A percentile compares a stretch with the other conserved stretches of the same genome.
phyloP scores from a whole-genome alignment of 306 rosid genomes.

The Lathyrus sativus region DNA sequence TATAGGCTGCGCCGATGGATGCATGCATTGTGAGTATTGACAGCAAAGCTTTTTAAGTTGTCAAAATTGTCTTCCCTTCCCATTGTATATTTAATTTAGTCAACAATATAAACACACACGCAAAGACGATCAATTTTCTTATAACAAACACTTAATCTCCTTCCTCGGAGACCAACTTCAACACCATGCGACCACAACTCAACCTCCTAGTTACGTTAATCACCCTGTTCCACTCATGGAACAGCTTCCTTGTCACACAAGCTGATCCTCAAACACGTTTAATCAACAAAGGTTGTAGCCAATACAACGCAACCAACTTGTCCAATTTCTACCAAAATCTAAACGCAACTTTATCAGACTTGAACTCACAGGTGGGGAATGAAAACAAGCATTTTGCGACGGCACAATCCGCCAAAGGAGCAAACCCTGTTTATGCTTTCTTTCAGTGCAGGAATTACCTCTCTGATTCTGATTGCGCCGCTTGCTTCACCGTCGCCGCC shows the following conservation, averaged over 20 bases:
- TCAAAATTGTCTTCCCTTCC: too few species aligned
- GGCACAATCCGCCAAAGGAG: constrained; percentile 41
- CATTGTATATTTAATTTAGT: too few species aligned
- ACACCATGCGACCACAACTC: constrained; percentile 16
- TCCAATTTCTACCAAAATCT: constrained; percentile 51
- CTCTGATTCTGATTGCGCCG: constrained; percentile 50
- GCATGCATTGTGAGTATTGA: too few species aligned
- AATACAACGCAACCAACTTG: constrained; percentile 55
- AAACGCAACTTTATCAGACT: constrained; percentile 49
- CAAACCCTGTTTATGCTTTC: constrained; percentile 54
- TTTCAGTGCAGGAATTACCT: constrained; percentile 68
- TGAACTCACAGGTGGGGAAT: constrained; percentile 37
- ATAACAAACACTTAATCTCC: not conserved
- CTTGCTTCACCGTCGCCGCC: constrained; percentile 52
- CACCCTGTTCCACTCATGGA: constrained; percentile 18
- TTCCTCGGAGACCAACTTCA: not conserved
- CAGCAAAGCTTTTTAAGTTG: too few species aligned
- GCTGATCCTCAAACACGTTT: constrained; percentile 55
- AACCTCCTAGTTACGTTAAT: not conserved
- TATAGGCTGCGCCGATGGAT: too few species aligned
- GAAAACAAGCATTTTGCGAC: constrained; percentile 52
- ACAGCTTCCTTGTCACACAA: not conserved
- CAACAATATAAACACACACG: not conserved
- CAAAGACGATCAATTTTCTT: not conserved
- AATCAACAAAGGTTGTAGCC: constrained; percentile 65